Conservation (phyloP, 176 grass and related monocot genomes). For the Secale cereale region DNA sequence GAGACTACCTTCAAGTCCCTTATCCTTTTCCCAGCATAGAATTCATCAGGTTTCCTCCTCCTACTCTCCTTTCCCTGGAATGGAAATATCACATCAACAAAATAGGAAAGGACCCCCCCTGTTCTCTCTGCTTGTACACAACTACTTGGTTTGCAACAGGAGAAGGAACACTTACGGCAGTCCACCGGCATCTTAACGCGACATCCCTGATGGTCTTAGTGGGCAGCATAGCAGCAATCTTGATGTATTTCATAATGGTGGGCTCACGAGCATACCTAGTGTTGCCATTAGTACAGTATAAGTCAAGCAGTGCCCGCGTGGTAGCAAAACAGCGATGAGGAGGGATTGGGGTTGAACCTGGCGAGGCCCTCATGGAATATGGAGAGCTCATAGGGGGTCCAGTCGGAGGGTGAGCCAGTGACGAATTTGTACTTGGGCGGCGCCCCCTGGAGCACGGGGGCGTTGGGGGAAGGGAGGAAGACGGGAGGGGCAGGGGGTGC, state of each 20-base stretch:
- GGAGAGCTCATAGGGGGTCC: conserved; percentile 53
- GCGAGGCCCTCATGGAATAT: conserved; percentile 55
- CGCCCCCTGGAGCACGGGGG: conserved; percentile 2
- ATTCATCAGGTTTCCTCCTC: conserved; percentile 50
- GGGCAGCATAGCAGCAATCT: conserved; percentile 79
- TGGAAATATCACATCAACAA: conserved; percentile 7
- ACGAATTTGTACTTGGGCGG: conserved; percentile 48
- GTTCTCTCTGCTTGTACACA: background rate
- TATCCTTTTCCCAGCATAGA: conserved; percentile 55
- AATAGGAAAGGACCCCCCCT: background rate
- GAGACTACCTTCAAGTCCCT: conserved; percentile 61
- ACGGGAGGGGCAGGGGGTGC: background rate
- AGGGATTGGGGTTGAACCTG: conserved; percentile 16
- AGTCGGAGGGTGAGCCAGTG: conserved; percentile 42
- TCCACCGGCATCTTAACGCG: conserved; percentile 71
- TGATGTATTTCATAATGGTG: conserved; percentile 85
- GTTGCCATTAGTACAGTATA: background rate
- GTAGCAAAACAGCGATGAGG: background rate
- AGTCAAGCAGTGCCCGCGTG: background rate
- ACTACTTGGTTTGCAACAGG: background rate
- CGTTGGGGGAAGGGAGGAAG: conserved; percentile 27
- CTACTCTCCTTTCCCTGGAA: conserved; percentile 49
- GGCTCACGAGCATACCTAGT: conserved; percentile 63
- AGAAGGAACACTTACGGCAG: conserved; percentile 29
- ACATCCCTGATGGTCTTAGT: conserved; percentile 80